Base-by-base conservation (phyloP, 768 basidiomycete genomes). In the Suillus brevipes region DNA sequence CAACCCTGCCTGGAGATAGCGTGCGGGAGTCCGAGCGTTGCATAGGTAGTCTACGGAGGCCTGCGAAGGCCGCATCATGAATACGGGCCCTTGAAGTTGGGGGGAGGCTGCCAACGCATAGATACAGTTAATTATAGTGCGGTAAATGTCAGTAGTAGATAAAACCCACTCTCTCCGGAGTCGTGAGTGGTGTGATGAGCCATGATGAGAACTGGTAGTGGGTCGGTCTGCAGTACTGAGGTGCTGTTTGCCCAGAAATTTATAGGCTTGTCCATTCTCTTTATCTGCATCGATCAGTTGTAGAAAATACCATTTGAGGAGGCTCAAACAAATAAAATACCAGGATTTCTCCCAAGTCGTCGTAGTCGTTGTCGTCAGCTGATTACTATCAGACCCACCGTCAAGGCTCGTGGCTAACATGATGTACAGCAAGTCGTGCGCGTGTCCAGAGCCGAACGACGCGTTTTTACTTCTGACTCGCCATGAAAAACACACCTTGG, bases 371-470 rank as follows among this genome's bases (percentile, higher is more conserved):
- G 28, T 31, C 37, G 13, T 25, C 23, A 4, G 25, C 23, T 58
- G 57, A 58, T 58, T 58, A n/a, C n/a, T n/a, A 58, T 58, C 57
- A 40, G 38, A 58, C 57, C 18, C 57, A 25, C 25, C 14, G 9
- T 40, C 57, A 25, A 40, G 57, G 16, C 37, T 58, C 57, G 38
- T 59, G 58, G 58, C 40, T 2, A 28, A 59, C 25, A 43, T 59
- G 40, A 42, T 42, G 40, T n/a, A 55, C 40, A 59, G 40, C 58
- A 18, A 42, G 40, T 58, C 57, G 18, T 10, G 9, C 52, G 28
- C 52, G 25, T 38, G 37, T 40, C 10, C 25, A 28, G 23, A 59
- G 31, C 40, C 25, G 16, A 10, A 25, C 38, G 38, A 59, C 57
- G 38, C 57, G 18, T 59, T 28, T 59, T 59, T 12, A 42, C 38